phyloP scores from a whole-genome alignment of 2,329 filamentous ascomycete genomes.

The Apiospora saccharicola region DNA sequence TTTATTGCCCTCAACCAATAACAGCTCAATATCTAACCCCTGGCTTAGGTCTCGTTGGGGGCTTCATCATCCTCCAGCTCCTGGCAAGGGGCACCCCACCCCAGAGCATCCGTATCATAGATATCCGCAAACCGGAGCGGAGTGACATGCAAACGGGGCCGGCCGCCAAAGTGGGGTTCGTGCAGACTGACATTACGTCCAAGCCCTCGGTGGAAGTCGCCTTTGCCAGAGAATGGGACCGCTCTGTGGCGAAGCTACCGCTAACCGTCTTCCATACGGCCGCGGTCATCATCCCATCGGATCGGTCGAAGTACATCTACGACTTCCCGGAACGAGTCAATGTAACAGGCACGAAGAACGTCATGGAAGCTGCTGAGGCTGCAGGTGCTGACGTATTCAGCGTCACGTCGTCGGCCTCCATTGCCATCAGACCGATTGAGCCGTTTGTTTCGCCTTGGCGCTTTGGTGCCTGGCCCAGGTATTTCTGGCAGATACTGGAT shows the following conservation, averaged over 20 bases:
- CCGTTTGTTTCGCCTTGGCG: conserved; percentile 45
- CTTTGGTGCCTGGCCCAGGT: conserved; percentile 47
- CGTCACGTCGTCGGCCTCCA: conserved; percentile 59
- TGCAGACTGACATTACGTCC: conserved; percentile 59
- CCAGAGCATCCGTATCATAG: conserved; percentile 60
- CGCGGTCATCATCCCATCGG: conserved; percentile 59
- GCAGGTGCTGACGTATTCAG: conserved; percentile 59
- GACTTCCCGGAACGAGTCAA: conserved; percentile 56
- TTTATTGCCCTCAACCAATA: too few relatives aligned
- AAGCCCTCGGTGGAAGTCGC: conserved; percentile 50
- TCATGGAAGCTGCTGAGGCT: conserved; percentile 54
- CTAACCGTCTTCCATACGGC: conserved; percentile 66
- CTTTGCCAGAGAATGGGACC: conserved; percentile 57
- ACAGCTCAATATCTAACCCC: not conserved
- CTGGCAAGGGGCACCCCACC: conserved; percentile 59
- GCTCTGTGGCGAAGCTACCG: conserved; percentile 49
- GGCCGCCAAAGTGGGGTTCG: conserved; percentile 49
- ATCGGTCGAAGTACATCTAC: conserved; percentile 55
- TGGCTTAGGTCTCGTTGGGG: conserved; percentile 58
- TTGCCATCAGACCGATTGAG: conserved; percentile 49
- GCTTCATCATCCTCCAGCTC: conserved; percentile 61
- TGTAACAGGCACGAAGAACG: conserved; percentile 56
- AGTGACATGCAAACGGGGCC: conserved; percentile 48
- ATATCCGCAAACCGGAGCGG: conserved; percentile 54
- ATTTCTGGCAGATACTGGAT: conserved; percentile 54